Base-by-base conservation (phyloP, 768 basidiomycete species). In the Pholiota molesta region DNA sequence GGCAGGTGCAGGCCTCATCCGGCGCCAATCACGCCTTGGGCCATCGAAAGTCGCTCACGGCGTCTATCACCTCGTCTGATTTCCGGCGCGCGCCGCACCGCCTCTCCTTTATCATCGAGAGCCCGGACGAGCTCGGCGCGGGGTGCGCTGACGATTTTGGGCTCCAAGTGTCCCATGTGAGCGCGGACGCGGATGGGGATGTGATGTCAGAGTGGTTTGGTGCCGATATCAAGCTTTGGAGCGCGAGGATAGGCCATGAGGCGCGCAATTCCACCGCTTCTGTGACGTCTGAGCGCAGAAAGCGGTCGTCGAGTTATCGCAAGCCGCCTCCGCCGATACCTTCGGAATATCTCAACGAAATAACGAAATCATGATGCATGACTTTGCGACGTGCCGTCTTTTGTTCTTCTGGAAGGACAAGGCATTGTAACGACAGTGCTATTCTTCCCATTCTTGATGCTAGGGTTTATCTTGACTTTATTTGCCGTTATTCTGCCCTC, bases 71-170 rank as follows among this genome's bases (percentile, higher is more conserved):
- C 16, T 61, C 65, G 26, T 57, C 65, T 5, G 62, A 64, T 23
- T 65, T 49, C 54, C 63, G 65, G 37, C 42, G 55, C 9, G 16
- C 62, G 4, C 69, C 68, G 39, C 62, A 68, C 45, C 65, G 55
- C 42, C 67, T 76, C 5, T 69, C 68, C 28, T 67, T 74, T 35
- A 77, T 78, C 57, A 71, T 76, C 14, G 76, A 78, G 67, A 70
- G 72, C 53, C 73, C 75, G 16, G 74, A 77, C 23, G 76, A 78
- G 58, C 72, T 72, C 54, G 69, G 72, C 13, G 45, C 59, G 9
- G 66, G 70, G 6, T 67, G 68, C 28, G 63, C 66, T n/a, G 72
- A 71, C 53, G 72, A 71, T 23, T 73, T 71, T 59, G 71, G 70
- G 1, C 51, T 69, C n/a, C 57, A 58, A 17, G 57, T 58, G 8